Conservation (phyloP, 495 filamentous ascomycete genomes). For the Aspergillus affinis region DNA sequence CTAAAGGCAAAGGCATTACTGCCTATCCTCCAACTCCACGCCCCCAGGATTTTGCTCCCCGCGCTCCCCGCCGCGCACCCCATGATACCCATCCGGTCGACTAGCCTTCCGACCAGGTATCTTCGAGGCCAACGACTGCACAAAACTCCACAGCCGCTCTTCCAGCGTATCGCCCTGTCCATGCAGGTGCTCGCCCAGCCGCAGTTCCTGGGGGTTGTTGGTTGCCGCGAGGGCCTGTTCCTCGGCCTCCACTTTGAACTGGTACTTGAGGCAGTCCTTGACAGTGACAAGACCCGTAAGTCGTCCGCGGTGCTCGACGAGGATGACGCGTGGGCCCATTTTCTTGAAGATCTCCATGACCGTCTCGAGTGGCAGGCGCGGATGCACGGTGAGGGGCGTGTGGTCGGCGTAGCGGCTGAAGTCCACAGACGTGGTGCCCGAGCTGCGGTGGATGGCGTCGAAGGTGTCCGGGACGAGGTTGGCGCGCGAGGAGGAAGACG, state of each 20-base stretch:
- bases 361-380: conserved; percentile 87
- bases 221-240: conserved; percentile 62
- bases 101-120: conserved; percentile 33
- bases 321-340: conserved; percentile 90
- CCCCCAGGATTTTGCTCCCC: conserved; percentile 62
- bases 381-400: conserved; percentile 88
- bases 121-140: conserved; percentile 58
- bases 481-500: conserved; percentile 15
- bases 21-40: conserved; percentile 61
- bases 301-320: conserved; percentile 85
- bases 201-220: conserved; percentile 41
- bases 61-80: conserved; percentile 42
- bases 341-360: conserved; percentile 99
- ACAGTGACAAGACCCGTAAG: conserved; percentile 87
- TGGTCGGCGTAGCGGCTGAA: conserved; percentile 87
- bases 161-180: conserved; percentile 42
- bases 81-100: too few relatives aligned
- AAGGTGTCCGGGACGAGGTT: conserved; percentile 57
- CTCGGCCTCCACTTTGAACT: conserved; percentile 92
- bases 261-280: conserved; percentile 96
- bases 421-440: conserved; percentile 63
- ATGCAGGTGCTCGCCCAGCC: conserved; percentile 35
- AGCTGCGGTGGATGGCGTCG: conserved; percentile 60
- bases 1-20: not conserved
- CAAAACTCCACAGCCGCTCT: conserved; percentile 67